Percentiles rank a stretch among this genome's conserved stretches.
Conservation (phyloP, 352 stramenopile genomes). For the Globisporangium acanthophoron region DNA sequence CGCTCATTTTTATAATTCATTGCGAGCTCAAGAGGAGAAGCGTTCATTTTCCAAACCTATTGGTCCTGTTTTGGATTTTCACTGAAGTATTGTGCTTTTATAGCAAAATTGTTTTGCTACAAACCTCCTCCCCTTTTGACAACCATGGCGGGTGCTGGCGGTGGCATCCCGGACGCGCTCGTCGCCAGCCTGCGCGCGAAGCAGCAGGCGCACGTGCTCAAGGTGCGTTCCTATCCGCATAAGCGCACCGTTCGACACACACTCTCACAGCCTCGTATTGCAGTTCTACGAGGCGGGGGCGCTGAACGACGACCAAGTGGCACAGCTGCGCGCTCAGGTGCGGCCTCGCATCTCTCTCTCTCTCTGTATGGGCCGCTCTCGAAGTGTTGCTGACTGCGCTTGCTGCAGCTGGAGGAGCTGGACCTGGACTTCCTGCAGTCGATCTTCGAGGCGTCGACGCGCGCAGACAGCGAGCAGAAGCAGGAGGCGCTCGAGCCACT, state of each 20-base stretch:
- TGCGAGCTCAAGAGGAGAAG: no score
- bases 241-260: not conserved
- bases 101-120: no score
- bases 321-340: conserved; percentile 45
- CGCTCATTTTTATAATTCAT: not conserved
- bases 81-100: no score
- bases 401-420: conserved; percentile 46
- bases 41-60: no score
- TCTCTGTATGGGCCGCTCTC: no score
- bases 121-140: no score
- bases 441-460: conserved; percentile 61
- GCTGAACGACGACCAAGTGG: conserved; percentile 32
- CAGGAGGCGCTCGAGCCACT: conserved; percentile 47
- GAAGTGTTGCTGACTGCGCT: not conserved
- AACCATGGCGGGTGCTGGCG: not conserved
- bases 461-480: conserved; percentile 14
- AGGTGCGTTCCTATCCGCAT: conserved; percentile 20
- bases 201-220: conserved; percentile 67
- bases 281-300: conserved; percentile 68
- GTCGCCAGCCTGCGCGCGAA: conserved; percentile 27
- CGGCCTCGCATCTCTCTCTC: not conserved
- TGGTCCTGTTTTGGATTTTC: no score
- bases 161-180: conserved; percentile 21
- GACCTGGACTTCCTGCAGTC: conserved; percentile 60
- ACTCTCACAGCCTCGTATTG: not conserved